Percentiles rank a stretch among this genome's conserved stretches.
Conservation (phyloP, 2,329 filamentous ascomycete species). For the Herpotrichia juniperi region DNA sequence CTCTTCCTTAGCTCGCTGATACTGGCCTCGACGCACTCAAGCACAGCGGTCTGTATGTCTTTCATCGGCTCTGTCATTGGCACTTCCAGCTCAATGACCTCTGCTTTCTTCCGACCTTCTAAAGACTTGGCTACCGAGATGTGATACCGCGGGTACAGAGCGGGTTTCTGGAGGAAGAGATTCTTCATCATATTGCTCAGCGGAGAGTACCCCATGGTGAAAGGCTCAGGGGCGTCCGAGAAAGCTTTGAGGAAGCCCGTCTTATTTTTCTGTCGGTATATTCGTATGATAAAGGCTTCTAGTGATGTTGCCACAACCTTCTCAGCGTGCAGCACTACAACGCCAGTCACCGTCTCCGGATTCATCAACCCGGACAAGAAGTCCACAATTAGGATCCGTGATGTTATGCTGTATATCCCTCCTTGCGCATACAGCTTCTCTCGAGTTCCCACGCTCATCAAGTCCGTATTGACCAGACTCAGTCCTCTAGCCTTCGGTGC, state of each 20-base stretch:
- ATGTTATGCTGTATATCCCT: constrained; percentile 95
- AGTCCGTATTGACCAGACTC: constrained; percentile 92
- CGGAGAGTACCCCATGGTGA: constrained; percentile 86
- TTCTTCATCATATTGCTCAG: constrained; percentile 91
- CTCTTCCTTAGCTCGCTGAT: constrained; percentile 92
- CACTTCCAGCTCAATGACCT: constrained; percentile 96
- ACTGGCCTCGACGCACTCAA: constrained; percentile 95
- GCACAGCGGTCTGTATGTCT: constrained; percentile 89
- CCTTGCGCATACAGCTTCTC: constrained; percentile 92
- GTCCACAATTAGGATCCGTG: constrained; percentile 92
- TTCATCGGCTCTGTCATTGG: constrained; percentile 95
- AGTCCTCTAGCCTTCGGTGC: constrained; percentile 82
- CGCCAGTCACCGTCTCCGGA: constrained; percentile 82
- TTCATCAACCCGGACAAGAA: constrained; percentile 83
- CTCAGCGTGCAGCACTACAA: constrained; percentile 89
- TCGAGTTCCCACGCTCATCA: constrained; percentile 82
- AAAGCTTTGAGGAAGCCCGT: constrained; percentile 94
- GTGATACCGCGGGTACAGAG: constrained; percentile 93
- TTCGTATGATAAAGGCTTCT: constrained; percentile 92
- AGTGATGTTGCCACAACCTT: constrained; percentile 82
- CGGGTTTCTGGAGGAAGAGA: constrained; percentile 85
- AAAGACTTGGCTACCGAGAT: constrained; percentile 86
- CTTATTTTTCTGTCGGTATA: constrained; percentile 95
- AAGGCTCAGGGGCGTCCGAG: constrained; percentile 89
- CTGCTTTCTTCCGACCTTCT: constrained; percentile 89